Conservation (phyloP, 208 protist species). For the Porcisia hertigi region DNA sequence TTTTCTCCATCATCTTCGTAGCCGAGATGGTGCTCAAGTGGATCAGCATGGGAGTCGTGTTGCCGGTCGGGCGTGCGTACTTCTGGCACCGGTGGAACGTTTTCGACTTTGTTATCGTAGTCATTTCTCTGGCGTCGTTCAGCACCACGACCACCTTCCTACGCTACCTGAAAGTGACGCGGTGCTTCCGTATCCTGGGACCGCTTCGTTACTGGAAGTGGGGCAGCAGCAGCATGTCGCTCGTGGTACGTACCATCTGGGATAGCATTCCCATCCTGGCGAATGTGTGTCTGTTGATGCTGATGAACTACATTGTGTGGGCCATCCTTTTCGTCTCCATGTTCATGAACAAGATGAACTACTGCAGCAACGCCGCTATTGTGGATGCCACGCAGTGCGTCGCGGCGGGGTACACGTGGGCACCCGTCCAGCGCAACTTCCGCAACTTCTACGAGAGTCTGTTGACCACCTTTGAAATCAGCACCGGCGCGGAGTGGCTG, state of each 20-base stretch:
- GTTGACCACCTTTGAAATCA: conserved; percentile 89
- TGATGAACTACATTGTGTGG: conserved; percentile 93
- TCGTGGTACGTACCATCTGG: conserved; percentile 75
- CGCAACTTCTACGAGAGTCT: conserved; percentile 88
- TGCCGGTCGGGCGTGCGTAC: conserved; percentile 77
- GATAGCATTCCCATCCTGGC: conserved; percentile 77
- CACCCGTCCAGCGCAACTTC: conserved; percentile 76
- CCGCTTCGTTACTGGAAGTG: conserved; percentile 56
- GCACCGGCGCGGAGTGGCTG: conserved; percentile 89
- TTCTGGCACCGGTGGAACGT: conserved; percentile 90
- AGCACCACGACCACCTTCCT: conserved; percentile 39
- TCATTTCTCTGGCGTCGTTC: conserved; percentile 82
- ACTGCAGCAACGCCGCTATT: conserved; percentile 57
- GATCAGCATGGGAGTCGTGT: conserved; percentile 84
- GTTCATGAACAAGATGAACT: conserved; percentile 87
- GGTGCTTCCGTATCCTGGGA: conserved; percentile 84
- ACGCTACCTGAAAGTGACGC: conserved; percentile 83
- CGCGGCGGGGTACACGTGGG: conserved; percentile 44
- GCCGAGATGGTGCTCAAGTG: conserved; percentile 91
- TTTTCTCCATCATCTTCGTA: conserved; percentile 83
- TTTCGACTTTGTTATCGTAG: conserved; percentile 88
- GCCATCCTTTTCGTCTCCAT: conserved; percentile 91
- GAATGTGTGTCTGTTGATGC: conserved; percentile 84
- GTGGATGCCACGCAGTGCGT: conserved; percentile 50
- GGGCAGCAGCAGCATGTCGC: conserved; percentile 59